Base-by-base conservation (phyloP, 208 protist genomes). In the Leishmania amazonensis region DNA sequence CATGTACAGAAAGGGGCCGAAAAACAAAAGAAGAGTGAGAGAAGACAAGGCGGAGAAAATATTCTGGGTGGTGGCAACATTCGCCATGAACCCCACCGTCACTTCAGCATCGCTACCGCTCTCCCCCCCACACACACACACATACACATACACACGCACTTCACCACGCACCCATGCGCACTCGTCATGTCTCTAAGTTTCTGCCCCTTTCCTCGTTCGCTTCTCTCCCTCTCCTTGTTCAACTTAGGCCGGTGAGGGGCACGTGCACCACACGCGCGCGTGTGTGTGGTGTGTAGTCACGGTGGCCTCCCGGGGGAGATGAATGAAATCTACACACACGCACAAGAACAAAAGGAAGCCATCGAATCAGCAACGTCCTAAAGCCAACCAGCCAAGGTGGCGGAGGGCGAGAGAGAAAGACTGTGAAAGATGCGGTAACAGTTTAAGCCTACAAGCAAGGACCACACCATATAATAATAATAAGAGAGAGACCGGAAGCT, bases 401-500 rank as follows among this genome's bases (percentile, higher is more conserved):
- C 17, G 51, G 51, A 9, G 1, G 9, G 51, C 17, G 31, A 67
- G 62, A 67, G 57, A 8, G 31, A 67, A 40, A 67, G 62, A 67
- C 62, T 40, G 62, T 40, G 62, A 67, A 24, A 67, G 31, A 40
- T 17, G n/a, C 17, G 6, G 62, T 67, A 67, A 67, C 62, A 67
- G 62, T 40, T 67, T 67, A 40, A 40, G n/a, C 11, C 62, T 67
- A 67, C 15, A 38, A 67, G 62, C 62, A 67, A 67, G n/a, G 31
- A 4, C 28, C 62, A 40, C 62, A 40, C 15, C 13, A 67, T 21
- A 51, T 51, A 58, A 57, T 42, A 79, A 57, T 75, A 81, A 80
- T 53, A 62, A 80, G 76, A 78, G 47, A 70, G n/a, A 31, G 42
- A 21, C 19, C 35, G 24, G 57, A n/a, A 62, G 31, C 51, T 54